Evolutionary conservation across 164 flowering plant genomes (phyloP), one percentile per base, ranked within the genome.

Genomic region (Magnolia kwangsiensis): DNA sequence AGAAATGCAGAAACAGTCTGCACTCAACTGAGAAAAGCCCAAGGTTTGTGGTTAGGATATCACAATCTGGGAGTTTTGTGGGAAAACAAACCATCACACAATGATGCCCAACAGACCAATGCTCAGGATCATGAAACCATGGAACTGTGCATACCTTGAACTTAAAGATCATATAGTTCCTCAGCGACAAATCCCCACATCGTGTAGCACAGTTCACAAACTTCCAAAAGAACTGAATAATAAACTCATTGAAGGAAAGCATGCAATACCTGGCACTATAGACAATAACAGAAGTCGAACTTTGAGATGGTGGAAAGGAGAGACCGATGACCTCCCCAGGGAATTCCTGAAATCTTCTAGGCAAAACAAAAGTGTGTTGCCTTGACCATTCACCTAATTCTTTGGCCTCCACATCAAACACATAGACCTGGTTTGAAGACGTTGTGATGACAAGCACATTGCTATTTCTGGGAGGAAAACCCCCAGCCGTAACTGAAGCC

Each of bases 321-420:
- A 96, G 89, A 58, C 99, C 99, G 78, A 90, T 87, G 37, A 94
- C 93, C 80, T 93, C 99, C 65, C 98, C 98, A 27, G 98, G 98
- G 80, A 91, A 94, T 73, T 96, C 97, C 79, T 87, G 96, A 79
- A 84, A 96, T 79, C 93, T 91, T 69, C 82, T 82, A 0, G 99
- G 98, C 68, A 96, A 81, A 82, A 81, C 74, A 82, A 79, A 80
- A 8, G 92, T 88, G 78, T 94, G 83, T 1, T 51, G 83, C 80
- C 50, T 86, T 37, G 98, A 96, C 98, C 98, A 94, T 59, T 91
- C 90, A 24, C 97, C 95, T 78, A 96, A 79, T 77, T 90, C 90
- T 79, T 85, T 93, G 70, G 91, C 91, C 72, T 94, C 98, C 67
- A 96, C 97, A 80, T 96, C 98, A 81, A 96, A 87, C 51, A 83